Conservation (phyloP, 2,329 filamentous ascomycete species). For the Fusarium udum region DNA sequence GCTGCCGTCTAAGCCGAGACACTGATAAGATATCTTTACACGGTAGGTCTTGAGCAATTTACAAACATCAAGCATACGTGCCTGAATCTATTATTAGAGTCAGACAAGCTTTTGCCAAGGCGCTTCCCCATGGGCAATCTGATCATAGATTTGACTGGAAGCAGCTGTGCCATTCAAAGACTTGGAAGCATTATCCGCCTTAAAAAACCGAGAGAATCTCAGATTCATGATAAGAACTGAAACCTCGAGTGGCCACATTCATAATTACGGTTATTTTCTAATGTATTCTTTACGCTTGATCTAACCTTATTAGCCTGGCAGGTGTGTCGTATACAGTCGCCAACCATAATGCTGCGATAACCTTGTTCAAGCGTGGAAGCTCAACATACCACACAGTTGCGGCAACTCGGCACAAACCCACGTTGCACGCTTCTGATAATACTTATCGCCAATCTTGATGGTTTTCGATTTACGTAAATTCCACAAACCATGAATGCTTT, state of each 20-base stretch:
- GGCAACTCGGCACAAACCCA: conserved; percentile 1
- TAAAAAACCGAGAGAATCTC: too few species aligned
- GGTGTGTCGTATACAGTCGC: not conserved
- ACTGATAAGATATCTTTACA: not conserved
- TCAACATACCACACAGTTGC: not conserved
- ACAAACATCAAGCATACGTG: too few species aligned
- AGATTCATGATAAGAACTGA: too few species aligned
- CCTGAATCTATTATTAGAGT: not conserved
- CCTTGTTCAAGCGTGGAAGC: not conserved
- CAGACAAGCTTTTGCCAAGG: not conserved
- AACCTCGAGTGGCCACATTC: too few species aligned
- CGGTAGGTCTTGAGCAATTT: not conserved
- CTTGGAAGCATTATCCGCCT: too few species aligned
- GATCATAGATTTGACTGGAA: too few species aligned
- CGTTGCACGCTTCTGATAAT: too few species aligned
- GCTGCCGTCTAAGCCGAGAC: not conserved
- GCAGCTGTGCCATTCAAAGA: too few species aligned
- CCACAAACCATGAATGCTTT: too few species aligned
- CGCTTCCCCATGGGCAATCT: not conserved
- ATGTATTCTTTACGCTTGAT: too few species aligned
- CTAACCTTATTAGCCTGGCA: too few species aligned
- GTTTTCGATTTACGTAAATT: not conserved
- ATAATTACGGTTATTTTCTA: too few species aligned
- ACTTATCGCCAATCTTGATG: not conserved
- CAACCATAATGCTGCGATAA: not conserved